Base-by-base conservation (phyloP, 2,329 filamentous ascomycete genomes). In the Fusarium sp. region DNA sequence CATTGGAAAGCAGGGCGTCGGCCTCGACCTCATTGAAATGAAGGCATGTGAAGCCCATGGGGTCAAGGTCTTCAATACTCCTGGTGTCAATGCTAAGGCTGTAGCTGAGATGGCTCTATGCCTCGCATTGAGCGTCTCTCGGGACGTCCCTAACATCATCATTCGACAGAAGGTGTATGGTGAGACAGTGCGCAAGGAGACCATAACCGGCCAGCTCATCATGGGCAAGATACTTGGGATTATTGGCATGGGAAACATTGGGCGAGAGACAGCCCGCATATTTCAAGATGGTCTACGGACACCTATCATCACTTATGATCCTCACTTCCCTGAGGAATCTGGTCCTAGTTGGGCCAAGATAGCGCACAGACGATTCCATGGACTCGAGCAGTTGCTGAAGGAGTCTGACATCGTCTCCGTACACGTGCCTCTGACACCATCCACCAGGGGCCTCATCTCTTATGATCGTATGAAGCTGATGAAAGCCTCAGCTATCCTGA, bases 221-320 rank as follows among this genome's bases (percentile, higher is more conserved):
- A 78, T 77, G 24, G 69, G 75, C 9, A 83, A 83, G 74, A 80
- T 79, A 0, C 64, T 84, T 9, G 83, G 82, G 3, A 79, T 84
- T n/a, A 67, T 84, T 27, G 82, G 83, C 4, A 82, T 84, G 80
- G 83, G 83, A 5, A 79, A 80, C 64, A 82, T 84, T 37, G 82
- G 83, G 2, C 75, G 73, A 6, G 73, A 69, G 9, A 77, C 83
- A n/a, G 82, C 82, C 2, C 73, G 76, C 50, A 84, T 83, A 37
- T 84, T 81, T 78, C 68, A 73, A 4, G 79, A 78, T 2, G 81
- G 79, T 4, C 81, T 81, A 65, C 72, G 79, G 16, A 77, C 76
- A 1, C 52, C 63, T 3, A 69, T 83, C 63, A 60, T 84, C 14
- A 81, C 79, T 1, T 84, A 82, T 56, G 83, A 85, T 62, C 83